phyloP scores from a whole-genome alignment of 1,139 yeast species.

The Taphrina deformans region DNA sequence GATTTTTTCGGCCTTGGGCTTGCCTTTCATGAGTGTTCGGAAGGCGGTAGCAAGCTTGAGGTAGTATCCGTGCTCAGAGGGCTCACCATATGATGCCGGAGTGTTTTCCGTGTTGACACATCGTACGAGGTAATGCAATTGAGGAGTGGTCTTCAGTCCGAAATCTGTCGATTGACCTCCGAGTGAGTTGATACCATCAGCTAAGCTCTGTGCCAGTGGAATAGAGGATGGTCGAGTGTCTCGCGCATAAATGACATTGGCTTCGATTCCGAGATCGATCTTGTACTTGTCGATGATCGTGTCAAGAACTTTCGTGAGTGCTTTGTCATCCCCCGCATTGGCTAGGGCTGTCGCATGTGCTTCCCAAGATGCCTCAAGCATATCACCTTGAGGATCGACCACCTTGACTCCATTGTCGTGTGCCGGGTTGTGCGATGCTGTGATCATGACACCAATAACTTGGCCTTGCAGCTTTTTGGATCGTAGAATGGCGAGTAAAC shows the following conservation, averaged over 20 bases:
- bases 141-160: slow-evolving; percentile 87
- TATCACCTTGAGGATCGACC: slow-evolving; percentile 65
- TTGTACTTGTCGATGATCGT: slow-evolving; percentile 43
- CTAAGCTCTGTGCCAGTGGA: slow-evolving; percentile 59
- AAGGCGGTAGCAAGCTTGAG: slow-evolving; percentile 58
- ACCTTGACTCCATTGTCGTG: slow-evolving; percentile 93
- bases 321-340: slow-evolving; percentile 54
- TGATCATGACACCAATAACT: slow-evolving; percentile 80
- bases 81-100: slow-evolving; percentile 57
- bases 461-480: slow-evolving; percentile 68
- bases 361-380: slow-evolving; percentile 62
- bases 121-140: slow-evolving; percentile 83
- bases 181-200: slow-evolving; percentile 62
- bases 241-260: slow-evolving; percentile 57
- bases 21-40: slow-evolving; percentile 41
- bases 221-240: slow-evolving; percentile 70
- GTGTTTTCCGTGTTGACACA: slow-evolving; percentile 54
- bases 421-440: slow-evolving; percentile 97
- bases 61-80: slow-evolving; percentile 71
- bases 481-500: slow-evolving; percentile 76
- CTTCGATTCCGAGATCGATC: slow-evolving; percentile 49
- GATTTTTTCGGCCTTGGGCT: slow-evolving; percentile 42
- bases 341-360: slow-evolving; percentile 75
- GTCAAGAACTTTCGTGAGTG: slow-evolving; percentile 46
- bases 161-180: slow-evolving; percentile 56